These are phyloP conservation scores for Aspergillus aculeatus DNA, from an alignment of 2,329 filamentous ascomycete species.

Conservation along the genomic window DNA sequence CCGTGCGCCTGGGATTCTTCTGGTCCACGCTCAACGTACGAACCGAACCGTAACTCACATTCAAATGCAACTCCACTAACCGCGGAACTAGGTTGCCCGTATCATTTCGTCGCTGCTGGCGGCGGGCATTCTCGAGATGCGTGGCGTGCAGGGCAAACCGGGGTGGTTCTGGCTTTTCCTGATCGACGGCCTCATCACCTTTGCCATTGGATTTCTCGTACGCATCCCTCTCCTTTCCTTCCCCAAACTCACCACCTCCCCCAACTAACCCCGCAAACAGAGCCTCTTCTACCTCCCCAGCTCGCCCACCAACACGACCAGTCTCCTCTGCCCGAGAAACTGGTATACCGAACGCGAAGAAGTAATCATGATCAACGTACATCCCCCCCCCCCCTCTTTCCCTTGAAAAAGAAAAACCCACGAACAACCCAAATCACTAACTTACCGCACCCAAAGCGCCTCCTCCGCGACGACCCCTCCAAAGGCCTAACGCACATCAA, in stretches of 20 bases:
- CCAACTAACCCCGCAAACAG: constrained; percentile 8
- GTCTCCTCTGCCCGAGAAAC: constrained; percentile 19
- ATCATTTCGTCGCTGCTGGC: constrained; percentile 41
- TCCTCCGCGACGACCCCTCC: constrained; percentile 55
- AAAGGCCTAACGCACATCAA: constrained; percentile 51
- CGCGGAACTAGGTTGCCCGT: constrained; percentile 24
- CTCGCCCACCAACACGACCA: constrained; percentile 30
- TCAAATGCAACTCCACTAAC: background rate
- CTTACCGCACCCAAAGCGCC: constrained; percentile 31
- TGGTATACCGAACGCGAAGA: constrained; percentile 33
- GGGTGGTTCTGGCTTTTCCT: constrained; percentile 47
- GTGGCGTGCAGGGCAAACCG: constrained; percentile 40
- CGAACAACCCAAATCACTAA: too few species aligned
- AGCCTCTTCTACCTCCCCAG: constrained; percentile 29
- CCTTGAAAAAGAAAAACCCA: too few species aligned
- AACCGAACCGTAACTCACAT: background rate
- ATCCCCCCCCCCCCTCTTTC: background rate
- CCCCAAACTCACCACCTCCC: constrained; percentile 16
- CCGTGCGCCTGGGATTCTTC: constrained; percentile 44
- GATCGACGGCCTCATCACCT: constrained; percentile 46
- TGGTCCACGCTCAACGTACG: constrained; percentile 41
- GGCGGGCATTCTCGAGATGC: constrained; percentile 43
- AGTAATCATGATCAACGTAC: constrained; percentile 30
- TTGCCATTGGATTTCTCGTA: constrained; percentile 40
- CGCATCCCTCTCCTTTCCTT: constrained; percentile 10